Evolutionary conservation across 2,329 filamentous ascomycete species (phyloP), one percentile per base, ranked within the genome.

Genomic region (Sclerotinia subarctica): DNA sequence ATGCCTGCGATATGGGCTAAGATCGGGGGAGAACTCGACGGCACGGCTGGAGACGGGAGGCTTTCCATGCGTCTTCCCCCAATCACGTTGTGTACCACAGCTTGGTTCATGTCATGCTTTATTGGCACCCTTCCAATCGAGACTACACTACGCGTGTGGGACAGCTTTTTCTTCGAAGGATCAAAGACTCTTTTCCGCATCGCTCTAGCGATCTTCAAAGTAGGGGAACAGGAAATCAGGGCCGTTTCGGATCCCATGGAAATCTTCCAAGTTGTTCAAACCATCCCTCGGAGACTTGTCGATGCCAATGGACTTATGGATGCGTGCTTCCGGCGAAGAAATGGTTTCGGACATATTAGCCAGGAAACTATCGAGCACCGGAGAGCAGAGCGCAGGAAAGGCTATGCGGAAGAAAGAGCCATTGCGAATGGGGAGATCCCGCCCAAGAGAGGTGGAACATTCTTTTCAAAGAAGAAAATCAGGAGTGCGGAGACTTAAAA

Each of bases 81-180:
- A 17, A 94, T 98, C 72, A 95, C 92, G 0, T 85, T 98, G 6
- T 96, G 93, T 73, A 93, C 95, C 79, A 97, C 94, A 13, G 92
- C 94, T 5, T 98, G 94, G 94, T 96, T 98, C 79, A 97, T 98
- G 94, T 96, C 92, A 60, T 91, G 95, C 74, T 97, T 95, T 78
- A 95, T 97, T 70, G 93, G 94, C 65, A 96, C 92, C 0, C 82
- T 98, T 24, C 94, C 94, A 2, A 93, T 96, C 70, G 94, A 98
- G 80, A 93, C 90, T 24, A 94, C 94, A 0, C 85, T 97, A 24
- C 90, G 94, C 10, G 92, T 97, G 1, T 98, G 94, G 94, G 94
- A 98, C 74, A 88, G 93, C 1, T 94, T 98, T 77, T 96, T 97
- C 78, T 97, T 96, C 78, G 94, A 98, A 79, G 94, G 94, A 4